These are phyloP conservation scores for Hemileia vastatrix DNA, from an alignment of 1,284 basidiomycete species.

Conservation along the genomic window DNA sequence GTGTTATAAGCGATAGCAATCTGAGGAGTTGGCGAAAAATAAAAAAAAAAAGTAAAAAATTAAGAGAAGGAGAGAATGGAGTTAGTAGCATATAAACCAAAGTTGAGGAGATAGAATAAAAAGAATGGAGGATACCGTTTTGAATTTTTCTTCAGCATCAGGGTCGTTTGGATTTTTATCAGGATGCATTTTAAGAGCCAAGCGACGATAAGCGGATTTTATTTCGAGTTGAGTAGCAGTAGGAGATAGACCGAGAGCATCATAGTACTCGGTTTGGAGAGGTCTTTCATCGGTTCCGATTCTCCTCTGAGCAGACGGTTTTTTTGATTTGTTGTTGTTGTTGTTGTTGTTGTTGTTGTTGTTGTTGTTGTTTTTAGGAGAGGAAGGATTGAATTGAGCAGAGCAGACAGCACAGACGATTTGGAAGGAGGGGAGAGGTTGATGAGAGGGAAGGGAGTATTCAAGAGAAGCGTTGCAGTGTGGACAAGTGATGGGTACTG, in stretches of 20 bases:
- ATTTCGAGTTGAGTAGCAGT: conserved; percentile 72
- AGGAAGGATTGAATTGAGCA: conserved; percentile 8
- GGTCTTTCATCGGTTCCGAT: conserved; percentile 80
- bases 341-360: not conserved
- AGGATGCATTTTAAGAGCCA: conserved; percentile 50
- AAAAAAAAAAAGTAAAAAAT: not conserved
- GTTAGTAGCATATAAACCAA: conserved; percentile 31
- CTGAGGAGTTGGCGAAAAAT: not conserved
- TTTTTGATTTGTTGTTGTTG: conserved; percentile 3
- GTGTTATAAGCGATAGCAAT: conserved; percentile 53
- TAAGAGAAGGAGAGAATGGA: not conserved
- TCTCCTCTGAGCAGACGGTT: conserved; percentile 51
- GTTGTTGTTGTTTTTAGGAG: not conserved
- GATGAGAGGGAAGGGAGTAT: conserved; percentile 7
- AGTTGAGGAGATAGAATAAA: conserved; percentile 78
- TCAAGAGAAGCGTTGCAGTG: conserved; percentile 21
- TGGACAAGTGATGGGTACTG: conserved; percentile 15
- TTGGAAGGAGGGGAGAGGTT: not conserved
- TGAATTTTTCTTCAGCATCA: conserved; percentile 67
- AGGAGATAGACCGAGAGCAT: conserved; percentile 59
- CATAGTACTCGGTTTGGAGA: conserved; percentile 79
- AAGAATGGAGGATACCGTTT: conserved; percentile 46
- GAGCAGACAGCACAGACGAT: conserved; percentile 8
- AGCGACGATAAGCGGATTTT: conserved; percentile 88
- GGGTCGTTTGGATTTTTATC: conserved; percentile 86